These are phyloP conservation scores for Ustilago bromivora DNA, from an alignment of 1,284 basidiomycete species.

Conservation along the genomic window DNA sequence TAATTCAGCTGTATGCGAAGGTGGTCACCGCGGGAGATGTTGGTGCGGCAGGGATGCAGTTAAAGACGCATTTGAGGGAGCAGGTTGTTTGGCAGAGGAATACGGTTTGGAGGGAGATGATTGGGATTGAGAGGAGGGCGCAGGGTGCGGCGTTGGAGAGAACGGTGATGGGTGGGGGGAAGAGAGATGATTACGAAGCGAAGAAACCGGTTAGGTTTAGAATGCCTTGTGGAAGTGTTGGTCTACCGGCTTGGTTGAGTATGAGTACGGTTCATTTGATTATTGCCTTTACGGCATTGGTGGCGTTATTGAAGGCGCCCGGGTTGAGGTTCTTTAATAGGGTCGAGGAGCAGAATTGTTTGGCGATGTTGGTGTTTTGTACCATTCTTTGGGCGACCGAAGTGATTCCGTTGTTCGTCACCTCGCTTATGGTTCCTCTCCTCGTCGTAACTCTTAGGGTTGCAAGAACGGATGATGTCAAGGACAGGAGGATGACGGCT, in stretches of 20 bases:
- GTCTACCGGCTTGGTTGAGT: conserved; percentile 60
- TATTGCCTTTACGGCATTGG: conserved; percentile 58
- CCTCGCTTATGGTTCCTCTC: conserved; percentile 88
- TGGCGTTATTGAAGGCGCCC: conserved; percentile 64
- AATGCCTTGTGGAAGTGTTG: conserved; percentile 56
- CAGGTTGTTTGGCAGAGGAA: conserved; percentile 91
- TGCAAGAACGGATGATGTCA: conserved; percentile 77
- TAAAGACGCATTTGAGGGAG: conserved; percentile 89
- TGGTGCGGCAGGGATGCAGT: conserved; percentile 80
- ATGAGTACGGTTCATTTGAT: conserved; percentile 65
- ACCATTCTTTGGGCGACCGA: conserved; percentile 97
- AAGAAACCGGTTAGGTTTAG: conserved; percentile 54
- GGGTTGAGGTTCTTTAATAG: conserved; percentile 72
- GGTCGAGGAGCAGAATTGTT: conserved; percentile 86
- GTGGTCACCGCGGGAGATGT: conserved; percentile 85
- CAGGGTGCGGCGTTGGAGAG: conserved; percentile 67
- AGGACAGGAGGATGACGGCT: conserved; percentile 75
- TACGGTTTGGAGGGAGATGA: conserved; percentile 98
- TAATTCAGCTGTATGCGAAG: conserved; percentile 84
- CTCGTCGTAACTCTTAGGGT: conserved; percentile 88
- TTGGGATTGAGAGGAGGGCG: conserved; percentile 80
- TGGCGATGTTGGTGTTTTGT: conserved; percentile 89
- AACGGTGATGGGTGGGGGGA: conserved; percentile 56
- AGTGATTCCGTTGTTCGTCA: conserved; percentile 96
- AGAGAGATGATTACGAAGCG: conserved; percentile 39